These are phyloP conservation scores for Fallopia convolvulus DNA, from an alignment of 148 eudicot genomes.

Conservation along the genomic window DNA sequence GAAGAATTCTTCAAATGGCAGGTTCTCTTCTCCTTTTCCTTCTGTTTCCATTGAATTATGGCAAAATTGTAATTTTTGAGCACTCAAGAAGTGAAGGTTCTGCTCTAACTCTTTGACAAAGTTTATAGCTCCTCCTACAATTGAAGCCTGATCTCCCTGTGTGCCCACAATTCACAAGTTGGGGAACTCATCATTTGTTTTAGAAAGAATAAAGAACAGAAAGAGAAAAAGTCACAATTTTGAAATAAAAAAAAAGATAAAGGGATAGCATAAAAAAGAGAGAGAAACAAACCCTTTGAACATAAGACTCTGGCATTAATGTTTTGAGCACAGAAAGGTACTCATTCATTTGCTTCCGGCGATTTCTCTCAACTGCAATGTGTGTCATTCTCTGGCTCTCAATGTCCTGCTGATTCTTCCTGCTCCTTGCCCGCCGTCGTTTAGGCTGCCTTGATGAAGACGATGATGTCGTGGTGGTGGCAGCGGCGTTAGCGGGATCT, in stretches of 20 bases:
- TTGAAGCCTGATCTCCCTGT: conserved; percentile 94
- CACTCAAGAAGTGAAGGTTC: conserved; percentile 38
- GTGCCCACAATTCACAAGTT: background rate
- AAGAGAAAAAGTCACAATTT: background rate
- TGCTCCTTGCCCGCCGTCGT: conserved; percentile 16
- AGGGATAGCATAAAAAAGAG: background rate
- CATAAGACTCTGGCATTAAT: conserved; percentile 75
- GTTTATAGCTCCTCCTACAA: conserved; percentile 87
- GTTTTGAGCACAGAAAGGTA: conserved; percentile 68
- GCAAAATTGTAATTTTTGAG: conserved; percentile 21
- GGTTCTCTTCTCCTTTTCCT: background rate
- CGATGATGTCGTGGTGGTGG: background rate
- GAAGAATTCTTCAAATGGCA: conserved; percentile 45
- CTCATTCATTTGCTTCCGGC: conserved; percentile 86
- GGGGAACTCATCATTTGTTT: background rate
- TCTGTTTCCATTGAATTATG: background rate
- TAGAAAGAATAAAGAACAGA: background rate
- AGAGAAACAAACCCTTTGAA: conserved; percentile 44
- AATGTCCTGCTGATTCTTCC: conserved; percentile 66
- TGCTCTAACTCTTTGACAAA: conserved; percentile 86
- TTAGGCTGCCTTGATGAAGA: background rate
- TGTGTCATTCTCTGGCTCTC: conserved; percentile 91
- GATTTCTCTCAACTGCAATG: conserved; percentile 83
- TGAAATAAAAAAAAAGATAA: background rate
- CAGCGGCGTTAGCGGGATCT: background rate